phyloP scores from a whole-genome alignment of 176 grass and related monocot genomes.

The Musa schizocarpa region DNA sequence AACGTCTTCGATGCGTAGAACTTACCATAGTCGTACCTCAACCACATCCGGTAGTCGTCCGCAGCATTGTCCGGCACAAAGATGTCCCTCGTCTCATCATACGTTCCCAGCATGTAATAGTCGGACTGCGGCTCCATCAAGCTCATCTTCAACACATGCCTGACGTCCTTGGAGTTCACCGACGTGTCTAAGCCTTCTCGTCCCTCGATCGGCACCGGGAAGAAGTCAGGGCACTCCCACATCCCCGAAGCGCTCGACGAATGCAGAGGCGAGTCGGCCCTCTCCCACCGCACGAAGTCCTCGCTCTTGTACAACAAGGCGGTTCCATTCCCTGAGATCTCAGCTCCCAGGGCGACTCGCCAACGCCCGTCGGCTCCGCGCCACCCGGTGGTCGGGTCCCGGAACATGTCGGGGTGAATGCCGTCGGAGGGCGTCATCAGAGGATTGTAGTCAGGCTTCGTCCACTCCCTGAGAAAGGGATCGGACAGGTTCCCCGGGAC shows the following conservation, averaged over 20 bases:
- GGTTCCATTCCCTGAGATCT: slow-evolving; percentile 20
- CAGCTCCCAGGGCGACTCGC: slow-evolving; percentile 35
- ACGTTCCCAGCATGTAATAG: slow-evolving; percentile 62
- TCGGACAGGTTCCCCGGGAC: slow-evolving; percentile 44
- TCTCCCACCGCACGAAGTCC: slow-evolving; percentile 46
- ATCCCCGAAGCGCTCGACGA: slow-evolving; percentile 5
- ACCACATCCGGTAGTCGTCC: slow-evolving; percentile 49
- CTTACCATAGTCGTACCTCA: slow-evolving; percentile 65
- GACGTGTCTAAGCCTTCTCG: slow-evolving; percentile 27
- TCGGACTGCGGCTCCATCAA: slow-evolving; percentile 31
- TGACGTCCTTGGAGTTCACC: not conserved
- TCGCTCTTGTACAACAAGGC: slow-evolving; percentile 38
- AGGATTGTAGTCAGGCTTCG: slow-evolving; percentile 47
- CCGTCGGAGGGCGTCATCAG: slow-evolving; percentile 26
- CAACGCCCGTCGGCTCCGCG: slow-evolving; percentile 47
- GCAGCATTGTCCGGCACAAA: slow-evolving; percentile 50
- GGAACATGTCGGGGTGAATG: slow-evolving; percentile 27
- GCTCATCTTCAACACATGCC: slow-evolving; percentile 79
- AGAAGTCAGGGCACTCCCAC: slow-evolving; percentile 72
- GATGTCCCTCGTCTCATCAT: slow-evolving; percentile 42
- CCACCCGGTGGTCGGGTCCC: slow-evolving; percentile 64
- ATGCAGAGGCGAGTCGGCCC: slow-evolving; percentile 28
- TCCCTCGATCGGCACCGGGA: slow-evolving; percentile 40
- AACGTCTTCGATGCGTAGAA: slow-evolving; percentile 90
- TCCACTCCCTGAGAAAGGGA: slow-evolving; percentile 38